Conservation (phyloP, 202 grass and related monocot genomes). For the Dendrocalamus latiflorus region DNA sequence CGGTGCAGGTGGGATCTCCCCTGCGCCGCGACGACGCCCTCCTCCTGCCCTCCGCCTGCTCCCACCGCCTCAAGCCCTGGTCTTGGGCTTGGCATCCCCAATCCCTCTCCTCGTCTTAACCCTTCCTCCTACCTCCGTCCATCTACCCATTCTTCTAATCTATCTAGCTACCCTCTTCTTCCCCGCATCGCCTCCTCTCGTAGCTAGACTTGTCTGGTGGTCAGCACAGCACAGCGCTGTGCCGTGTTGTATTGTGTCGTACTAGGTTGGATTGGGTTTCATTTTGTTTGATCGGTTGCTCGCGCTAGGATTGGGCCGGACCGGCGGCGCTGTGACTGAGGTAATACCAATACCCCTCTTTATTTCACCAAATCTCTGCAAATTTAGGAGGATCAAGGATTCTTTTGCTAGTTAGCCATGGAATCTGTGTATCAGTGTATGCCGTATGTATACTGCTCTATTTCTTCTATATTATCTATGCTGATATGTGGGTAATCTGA, state of each 20-base stretch:
- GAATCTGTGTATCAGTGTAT: background rate
- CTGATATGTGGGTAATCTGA: background rate
- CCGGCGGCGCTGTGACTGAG: background rate
- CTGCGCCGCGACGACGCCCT: slow-evolving; percentile 31
- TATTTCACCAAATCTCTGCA: background rate
- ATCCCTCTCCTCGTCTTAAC: slow-evolving; percentile 17
- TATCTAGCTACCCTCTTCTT: background rate
- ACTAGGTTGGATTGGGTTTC: background rate
- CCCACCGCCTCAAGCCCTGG: slow-evolving; percentile 46
- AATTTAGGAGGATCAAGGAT: background rate
- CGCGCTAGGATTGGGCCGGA: background rate
- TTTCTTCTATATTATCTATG: background rate
- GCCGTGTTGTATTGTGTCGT: background rate
- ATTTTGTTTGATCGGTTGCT: background rate
- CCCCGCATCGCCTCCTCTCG: background rate
- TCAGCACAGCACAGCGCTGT: background rate
- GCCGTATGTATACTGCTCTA: background rate
- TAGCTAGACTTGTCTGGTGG: background rate
- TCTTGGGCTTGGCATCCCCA: slow-evolving; percentile 36
- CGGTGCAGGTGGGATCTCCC: slow-evolving; percentile 12
- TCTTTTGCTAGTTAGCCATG: background rate
- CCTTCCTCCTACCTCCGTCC: no score
- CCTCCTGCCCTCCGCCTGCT: slow-evolving; percentile 14
- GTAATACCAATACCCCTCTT: background rate
- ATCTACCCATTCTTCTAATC: background rate